These are phyloP conservation scores for Nakazawaea molendinolei DNA, from an alignment of 805 yeast genomes.

Conservation along the genomic window DNA sequence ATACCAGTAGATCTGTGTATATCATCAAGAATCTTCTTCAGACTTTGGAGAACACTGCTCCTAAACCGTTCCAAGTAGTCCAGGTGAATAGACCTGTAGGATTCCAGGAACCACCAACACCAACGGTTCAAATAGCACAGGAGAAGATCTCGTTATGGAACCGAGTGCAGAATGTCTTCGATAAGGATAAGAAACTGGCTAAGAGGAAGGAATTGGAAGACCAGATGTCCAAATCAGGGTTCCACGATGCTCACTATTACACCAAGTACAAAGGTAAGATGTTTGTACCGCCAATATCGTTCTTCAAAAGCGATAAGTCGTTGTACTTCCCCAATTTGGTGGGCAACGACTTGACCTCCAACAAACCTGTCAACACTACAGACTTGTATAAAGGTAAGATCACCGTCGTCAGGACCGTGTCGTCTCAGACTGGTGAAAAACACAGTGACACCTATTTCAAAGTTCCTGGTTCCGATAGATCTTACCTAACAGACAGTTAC, in stretches of 20 bases:
- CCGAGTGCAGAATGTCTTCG: constrained; percentile 33
- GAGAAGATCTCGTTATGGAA: constrained; percentile 15
- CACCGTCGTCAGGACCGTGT: constrained; percentile 57
- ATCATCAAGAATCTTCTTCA: constrained; percentile 7
- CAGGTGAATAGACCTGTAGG: constrained; percentile 14
- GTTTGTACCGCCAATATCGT: constrained; percentile 75
- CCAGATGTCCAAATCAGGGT: constrained; percentile 63
- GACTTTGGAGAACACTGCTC: constrained; percentile 13
- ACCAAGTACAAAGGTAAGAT: constrained; percentile 78
- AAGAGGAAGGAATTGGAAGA: constrained; percentile 49
- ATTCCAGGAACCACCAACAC: constrained; percentile 7
- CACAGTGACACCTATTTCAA: constrained; percentile 58
- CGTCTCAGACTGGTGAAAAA: constrained; percentile 65
- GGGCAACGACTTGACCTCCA: constrained; percentile 30
- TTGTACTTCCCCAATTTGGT: constrained; percentile 76
- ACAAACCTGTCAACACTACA: constrained; percentile 22
- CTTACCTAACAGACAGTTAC: constrained; percentile 35
- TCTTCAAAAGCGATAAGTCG: constrained; percentile 66
- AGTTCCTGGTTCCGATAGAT: constrained; percentile 32
- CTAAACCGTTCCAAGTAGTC: constrained; percentile 13
- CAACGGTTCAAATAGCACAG: neutral
- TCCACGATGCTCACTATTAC: constrained; percentile 56
- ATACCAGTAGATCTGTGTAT: neutral
- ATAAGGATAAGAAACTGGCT: constrained; percentile 38
- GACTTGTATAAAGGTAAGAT: constrained; percentile 42